Percentiles rank a stretch among this genome's conserved stretches.
Evolutionary conservation across 331 rosid genomes (phyloP).

Genomic region (Quercus phellos): DNA sequence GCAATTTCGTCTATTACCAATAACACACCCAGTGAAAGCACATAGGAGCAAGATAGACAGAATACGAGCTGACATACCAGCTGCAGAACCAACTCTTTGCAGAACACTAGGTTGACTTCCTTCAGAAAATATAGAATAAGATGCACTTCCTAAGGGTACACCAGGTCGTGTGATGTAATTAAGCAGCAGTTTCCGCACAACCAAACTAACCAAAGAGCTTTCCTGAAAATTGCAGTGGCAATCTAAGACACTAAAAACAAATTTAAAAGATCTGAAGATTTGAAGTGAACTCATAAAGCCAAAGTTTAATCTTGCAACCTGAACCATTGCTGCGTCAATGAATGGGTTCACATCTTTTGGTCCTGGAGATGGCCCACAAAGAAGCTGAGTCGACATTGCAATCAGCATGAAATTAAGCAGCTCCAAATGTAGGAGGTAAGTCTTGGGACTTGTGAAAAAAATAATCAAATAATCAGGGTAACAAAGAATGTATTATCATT

Average conservation of each 20-base stretch:
- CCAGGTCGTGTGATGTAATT: conserved; percentile 58
- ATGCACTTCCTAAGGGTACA: conserved; percentile 47
- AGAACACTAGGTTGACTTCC: conserved; percentile 85
- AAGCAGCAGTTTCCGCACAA: conserved; percentile 66
- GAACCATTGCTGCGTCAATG: conserved; percentile 88
- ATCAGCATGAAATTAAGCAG: conserved; percentile 89
- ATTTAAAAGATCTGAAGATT: conserved; percentile 9
- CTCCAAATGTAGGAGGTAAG: conserved; percentile 78
- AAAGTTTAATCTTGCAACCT: conserved; percentile 52
- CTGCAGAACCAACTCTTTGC: conserved; percentile 94
- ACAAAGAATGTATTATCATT: conserved; percentile 9
- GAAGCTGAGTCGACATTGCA: conserved; percentile 97
- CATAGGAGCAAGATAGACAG: background rate
- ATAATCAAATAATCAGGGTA: conserved; percentile 31
- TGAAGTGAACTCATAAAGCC: conserved; percentile 15
- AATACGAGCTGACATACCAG: conserved; percentile 49
- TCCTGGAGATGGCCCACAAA: conserved; percentile 91
- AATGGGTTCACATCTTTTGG: conserved; percentile 81
- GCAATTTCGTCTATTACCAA: background rate
- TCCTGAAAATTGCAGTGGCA: conserved; percentile 59
- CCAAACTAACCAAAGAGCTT: conserved; percentile 58
- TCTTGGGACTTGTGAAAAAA: conserved; percentile 45
- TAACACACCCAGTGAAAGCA: background rate
- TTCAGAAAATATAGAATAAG: conserved; percentile 70
- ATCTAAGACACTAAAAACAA: conserved; percentile 18